A percentile compares a stretch with the other conserved stretches of the same genome.
These are phyloP conservation scores for Notholithocarpus densiflorus DNA, from an alignment of 306 rosid genomes.

Conservation along the genomic window DNA sequence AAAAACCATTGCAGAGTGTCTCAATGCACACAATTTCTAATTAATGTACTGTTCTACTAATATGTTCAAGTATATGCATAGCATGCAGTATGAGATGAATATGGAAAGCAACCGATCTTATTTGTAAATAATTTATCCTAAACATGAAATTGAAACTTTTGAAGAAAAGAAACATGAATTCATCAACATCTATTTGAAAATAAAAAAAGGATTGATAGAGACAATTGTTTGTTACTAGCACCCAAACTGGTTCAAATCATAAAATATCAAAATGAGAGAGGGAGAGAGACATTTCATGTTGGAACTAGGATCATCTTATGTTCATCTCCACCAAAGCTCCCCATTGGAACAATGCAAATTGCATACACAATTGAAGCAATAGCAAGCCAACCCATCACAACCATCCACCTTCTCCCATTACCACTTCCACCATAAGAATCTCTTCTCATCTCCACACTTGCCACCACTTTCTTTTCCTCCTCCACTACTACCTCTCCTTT, in stretches of 20 bases:
- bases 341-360: constrained; percentile 17
- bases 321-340: constrained; percentile 15
- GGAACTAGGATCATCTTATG: constrained; percentile 33
- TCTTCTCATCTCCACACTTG: background rate
- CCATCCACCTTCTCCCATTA: constrained; percentile 14
- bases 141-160: background rate
- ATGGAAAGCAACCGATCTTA: background rate
- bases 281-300: constrained; percentile 33
- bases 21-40: background rate
- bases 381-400: constrained; percentile 22
- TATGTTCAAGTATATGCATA: background rate
- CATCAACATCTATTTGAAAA: background rate
- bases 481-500: background rate
- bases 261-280: too few species aligned
- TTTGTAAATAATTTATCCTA: background rate
- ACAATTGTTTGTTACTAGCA: background rate
- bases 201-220: background rate
- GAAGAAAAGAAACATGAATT: background rate
- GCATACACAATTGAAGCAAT: constrained; percentile 27
- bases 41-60: too few species aligned
- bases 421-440: background rate
- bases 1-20: background rate
- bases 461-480: background rate
- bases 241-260: too few species aligned
- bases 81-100: background rate